Percentiles rank a stretch among this genome's conserved stretches.
Evolutionary conservation across 768 basidiomycete genomes (phyloP).

Genomic region (Cyathus striatus): DNA sequence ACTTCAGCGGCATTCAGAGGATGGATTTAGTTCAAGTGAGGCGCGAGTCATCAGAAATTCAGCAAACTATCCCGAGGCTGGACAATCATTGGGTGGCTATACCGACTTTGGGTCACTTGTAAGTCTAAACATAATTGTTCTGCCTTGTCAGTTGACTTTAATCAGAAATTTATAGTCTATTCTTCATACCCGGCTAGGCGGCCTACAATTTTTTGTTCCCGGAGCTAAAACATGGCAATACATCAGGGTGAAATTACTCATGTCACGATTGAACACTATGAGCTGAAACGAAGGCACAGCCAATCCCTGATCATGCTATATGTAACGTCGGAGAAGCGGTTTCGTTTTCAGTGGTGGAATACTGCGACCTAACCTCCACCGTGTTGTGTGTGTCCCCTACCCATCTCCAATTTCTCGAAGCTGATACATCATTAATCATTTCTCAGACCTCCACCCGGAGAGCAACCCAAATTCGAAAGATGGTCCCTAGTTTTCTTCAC

Average conservation of each 20-base stretch:
- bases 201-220: constrained; percentile 63
- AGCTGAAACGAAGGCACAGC: constrained; percentile 19
- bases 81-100: constrained; percentile 54
- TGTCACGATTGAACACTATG: background rate
- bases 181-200: constrained; percentile 66
- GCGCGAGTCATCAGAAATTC: constrained; percentile 49
- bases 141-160: constrained; percentile 26
- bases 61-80: constrained; percentile 27
- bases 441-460: constrained; percentile 41
- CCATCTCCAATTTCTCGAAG: constrained; percentile 1
- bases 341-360: constrained; percentile 56
- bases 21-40: constrained; percentile 53
- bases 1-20: constrained; percentile 31
- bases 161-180: constrained; percentile 45
- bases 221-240: constrained; percentile 63
- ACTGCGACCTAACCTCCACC: constrained; percentile 58
- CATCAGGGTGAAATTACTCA: constrained; percentile 38
- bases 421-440: background rate
- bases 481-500: constrained; percentile 64
- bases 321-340: constrained; percentile 64
- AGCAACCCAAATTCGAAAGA: constrained; percentile 39
- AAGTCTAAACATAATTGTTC: constrained; percentile 21
- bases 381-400: constrained; percentile 42
- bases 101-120: constrained; percentile 73
- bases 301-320: constrained; percentile 50